Evolutionary conservation across 768 basidiomycete species (phyloP).

Genomic region (Collybia mongolica): DNA sequence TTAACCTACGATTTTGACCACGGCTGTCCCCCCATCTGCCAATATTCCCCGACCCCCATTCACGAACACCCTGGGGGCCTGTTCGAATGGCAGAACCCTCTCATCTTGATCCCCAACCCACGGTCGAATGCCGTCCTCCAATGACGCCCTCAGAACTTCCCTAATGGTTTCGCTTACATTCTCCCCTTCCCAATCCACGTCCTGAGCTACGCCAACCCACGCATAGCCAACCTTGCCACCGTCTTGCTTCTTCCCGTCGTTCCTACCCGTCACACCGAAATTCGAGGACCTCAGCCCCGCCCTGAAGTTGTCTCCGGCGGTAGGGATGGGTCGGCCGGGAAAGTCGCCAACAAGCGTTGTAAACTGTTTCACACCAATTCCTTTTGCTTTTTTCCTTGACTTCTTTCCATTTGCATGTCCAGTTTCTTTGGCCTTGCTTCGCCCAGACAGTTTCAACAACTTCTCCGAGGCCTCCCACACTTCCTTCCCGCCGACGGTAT

Average conservation of each 20-base stretch:
- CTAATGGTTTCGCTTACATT: constrained; percentile 57
- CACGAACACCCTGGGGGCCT: constrained; percentile 50
- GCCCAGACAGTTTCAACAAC: constrained; percentile 43
- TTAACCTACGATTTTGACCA: constrained; percentile 41
- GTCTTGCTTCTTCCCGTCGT: constrained; percentile 22
- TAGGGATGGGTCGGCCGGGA: constrained; percentile 64
- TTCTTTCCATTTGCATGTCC: constrained; percentile 10
- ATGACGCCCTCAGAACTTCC: constrained; percentile 37
- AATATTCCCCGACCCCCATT: constrained; percentile 29
- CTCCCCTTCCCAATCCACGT: constrained; percentile 82
- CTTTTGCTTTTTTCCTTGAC: constrained; percentile 24
- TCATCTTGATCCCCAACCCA: constrained; percentile 35
- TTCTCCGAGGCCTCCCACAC: constrained; percentile 75
- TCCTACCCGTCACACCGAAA: constrained; percentile 21
- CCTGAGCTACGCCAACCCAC: constrained; percentile 79
- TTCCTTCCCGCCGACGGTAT: constrained; percentile 78
- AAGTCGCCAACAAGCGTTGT: constrained; percentile 79
- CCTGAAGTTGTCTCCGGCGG: constrained; percentile 68
- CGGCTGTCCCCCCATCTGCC: constrained; percentile 40
- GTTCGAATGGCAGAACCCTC: constrained; percentile 52
- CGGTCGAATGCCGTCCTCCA: constrained; percentile 44
- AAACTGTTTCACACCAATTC: constrained; percentile 49
- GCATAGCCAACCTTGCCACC: constrained; percentile 62
- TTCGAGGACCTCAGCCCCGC: constrained; percentile 67
- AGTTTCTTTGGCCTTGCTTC: constrained; percentile 16